Base-by-base conservation (phyloP, 805 yeast species). In the Ogataea nonfermentans region DNA sequence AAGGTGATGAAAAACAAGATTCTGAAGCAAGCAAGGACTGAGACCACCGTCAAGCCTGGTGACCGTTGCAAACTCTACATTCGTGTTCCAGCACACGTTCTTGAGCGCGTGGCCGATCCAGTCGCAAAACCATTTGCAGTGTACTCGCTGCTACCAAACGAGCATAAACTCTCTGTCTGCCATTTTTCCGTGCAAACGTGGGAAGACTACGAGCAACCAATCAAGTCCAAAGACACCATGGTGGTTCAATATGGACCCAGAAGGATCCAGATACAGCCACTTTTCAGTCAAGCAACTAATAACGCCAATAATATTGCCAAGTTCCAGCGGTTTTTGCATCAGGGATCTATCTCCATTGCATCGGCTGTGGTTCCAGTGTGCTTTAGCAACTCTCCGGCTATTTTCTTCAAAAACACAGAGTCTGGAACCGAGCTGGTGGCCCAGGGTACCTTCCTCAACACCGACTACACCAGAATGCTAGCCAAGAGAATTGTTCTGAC, bases 241-340 rank as follows among this genome's bases (percentile, higher is more conserved):
- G 68, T 90, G 37, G 91, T 86, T 11, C 98, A 93, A 65, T 90
- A 89, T 57, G 99, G 99, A 17, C 86, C 91, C 38, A 81, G 98
- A 63, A 77, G 99, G 55, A 80, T 86, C 59, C 72, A 77, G 10
- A 83, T 91, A 37, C 71, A 79, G 40, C 99, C 99, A 11, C 55
- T 85, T 22, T 91, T 83, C 68, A 87, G 91, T 36, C 84, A 84
- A 52, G 81, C 81, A 8, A 76, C 88, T 4, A 81, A 79, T 54
- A 80, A 81, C 40, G 70, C 87, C 35, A 91, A 90, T 59, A 84
- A 88, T 55, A 95, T 91, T 24, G 87, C 88, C 65, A 90, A 87
- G 59, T 82, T 73, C 55, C 93, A 87, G 62, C 74, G 88, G 53
- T 93, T 82, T 60, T 71, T 87, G 44, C 96, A 89, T 55, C 82